These are phyloP conservation scores for Pseudogymnoascus sp. DNA, from an alignment of 2,329 filamentous ascomycete species.

Conservation along the genomic window DNA sequence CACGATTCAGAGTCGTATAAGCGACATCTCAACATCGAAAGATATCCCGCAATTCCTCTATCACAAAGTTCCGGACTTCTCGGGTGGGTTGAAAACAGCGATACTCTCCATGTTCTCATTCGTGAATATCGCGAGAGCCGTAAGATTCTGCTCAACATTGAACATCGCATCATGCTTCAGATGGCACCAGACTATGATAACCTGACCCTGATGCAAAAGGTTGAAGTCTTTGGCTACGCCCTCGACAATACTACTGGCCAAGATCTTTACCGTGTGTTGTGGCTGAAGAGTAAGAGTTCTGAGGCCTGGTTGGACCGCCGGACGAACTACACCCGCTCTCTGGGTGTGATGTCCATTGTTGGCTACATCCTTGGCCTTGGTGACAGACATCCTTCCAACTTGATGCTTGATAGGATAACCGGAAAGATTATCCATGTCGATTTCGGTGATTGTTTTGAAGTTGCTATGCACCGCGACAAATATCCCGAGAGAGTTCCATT, in stretches of 20 bases:
- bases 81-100: slow-evolving; percentile 95
- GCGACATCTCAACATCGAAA: slow-evolving; percentile 90
- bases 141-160: slow-evolving; percentile 97
- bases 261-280: slow-evolving; percentile 93
- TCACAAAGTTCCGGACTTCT: slow-evolving; percentile 93
- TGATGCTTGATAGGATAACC: slow-evolving; percentile 93
- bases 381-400: slow-evolving; percentile 92
- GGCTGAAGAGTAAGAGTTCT: slow-evolving; percentile 97
- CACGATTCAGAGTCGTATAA: slow-evolving; percentile 97
- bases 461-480: slow-evolving; percentile 98
- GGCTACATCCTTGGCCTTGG: slow-evolving; percentile 96
- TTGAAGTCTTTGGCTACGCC: slow-evolving; percentile 98
- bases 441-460: slow-evolving; percentile 98
- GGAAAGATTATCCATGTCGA: slow-evolving; percentile 98
- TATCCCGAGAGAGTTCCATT: slow-evolving; percentile 97
- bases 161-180: slow-evolving; percentile 98
- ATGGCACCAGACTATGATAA: slow-evolving; percentile 99
- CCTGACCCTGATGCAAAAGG: slow-evolving; percentile 98
- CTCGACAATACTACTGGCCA: slow-evolving; percentile 99
- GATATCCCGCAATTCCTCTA: slow-evolving; percentile 91
- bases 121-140: slow-evolving; percentile 94
- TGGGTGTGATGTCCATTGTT: slow-evolving; percentile 99
- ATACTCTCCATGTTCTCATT: slow-evolving; percentile 93
- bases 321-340: slow-evolving; percentile 96
- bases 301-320: slow-evolving; percentile 95